Base-by-base conservation (phyloP, 306 rosid genomes). In the Castanea mollissima region DNA sequence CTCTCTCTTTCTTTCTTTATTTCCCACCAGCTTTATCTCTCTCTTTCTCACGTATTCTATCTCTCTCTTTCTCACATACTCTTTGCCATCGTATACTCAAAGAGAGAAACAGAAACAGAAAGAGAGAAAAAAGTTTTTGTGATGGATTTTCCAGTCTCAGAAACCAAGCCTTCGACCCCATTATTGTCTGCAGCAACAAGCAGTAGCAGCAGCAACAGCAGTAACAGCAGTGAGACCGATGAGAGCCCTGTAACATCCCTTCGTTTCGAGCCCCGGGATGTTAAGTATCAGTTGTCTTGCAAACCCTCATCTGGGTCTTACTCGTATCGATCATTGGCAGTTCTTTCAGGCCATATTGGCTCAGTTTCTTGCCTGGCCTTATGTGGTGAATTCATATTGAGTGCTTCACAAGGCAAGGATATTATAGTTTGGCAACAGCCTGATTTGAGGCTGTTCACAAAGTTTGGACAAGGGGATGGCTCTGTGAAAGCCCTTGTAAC, bases 401-500 rank as follows among this genome's bases (percentile, higher is more conserved):
- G 99, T 67, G 99, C 97, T 4, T 95, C 97, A 20, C 94, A 91
- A 16, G 95, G 97, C 0, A 92, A 88, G 46, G 98, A 95, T 73
- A 92, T 95, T 64, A 90, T 92, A 19, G 96, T 91, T 0, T 92
- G 99, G 99, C 97, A 95, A 38, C 97, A 95, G 65, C 99, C 97
- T 20, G 96, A 92, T 75, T 83, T 95, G 55, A 89, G 79, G 85
- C 68, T 84, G 13, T 93, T 92, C 59, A 83, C 95, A 0, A 86
- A 89, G 76, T 95, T 95, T 44, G 99, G 99, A 13, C 97, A 92
- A 31, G 99, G 99, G 0, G 97, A 90, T 4, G 99, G 99, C 0
- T 91, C 97, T 0, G 97, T 95, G 0, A 95, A 95, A 57, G 97
- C 99, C 0, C 88, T 95, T 7, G 99, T 82, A 16, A 72, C 91